Conservation (phyloP, 257 asterid genomes). For the Penstemon davidsonii region DNA sequence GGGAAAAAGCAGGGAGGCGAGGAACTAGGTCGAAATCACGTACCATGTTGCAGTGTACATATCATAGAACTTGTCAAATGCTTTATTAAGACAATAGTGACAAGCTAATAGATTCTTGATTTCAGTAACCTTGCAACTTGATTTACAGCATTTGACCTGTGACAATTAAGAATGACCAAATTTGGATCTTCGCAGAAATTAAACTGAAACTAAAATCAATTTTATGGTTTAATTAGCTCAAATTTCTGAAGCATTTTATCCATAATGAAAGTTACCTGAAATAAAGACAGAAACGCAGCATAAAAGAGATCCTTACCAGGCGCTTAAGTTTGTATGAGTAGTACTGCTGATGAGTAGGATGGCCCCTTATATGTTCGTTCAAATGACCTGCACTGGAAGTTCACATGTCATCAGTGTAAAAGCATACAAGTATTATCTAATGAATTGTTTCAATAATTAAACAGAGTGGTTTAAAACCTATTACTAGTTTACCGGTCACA, state of each 20-base stretch:
- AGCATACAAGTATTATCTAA: not conserved
- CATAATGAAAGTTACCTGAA: not conserved
- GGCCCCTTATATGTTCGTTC: constrained; percentile 53
- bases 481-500: constrained; percentile 67
- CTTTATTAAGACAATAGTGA: constrained; percentile 73
- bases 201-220: no score
- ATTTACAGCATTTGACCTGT: constrained; percentile 87
- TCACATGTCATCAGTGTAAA: constrained; percentile 25
- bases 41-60: constrained; percentile 85
- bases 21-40: constrained; percentile 26
- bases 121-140: constrained; percentile 70
- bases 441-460: not conserved
- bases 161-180: not conserved
- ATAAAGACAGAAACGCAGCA: not conserved
- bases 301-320: constrained; percentile 44
- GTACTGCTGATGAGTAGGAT: constrained; percentile 65
- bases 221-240: not conserved
- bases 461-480: not conserved
- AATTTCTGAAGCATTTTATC: not conserved
- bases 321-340: constrained; percentile 77
- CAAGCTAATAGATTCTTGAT: constrained; percentile 78
- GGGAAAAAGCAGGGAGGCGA: not conserved
- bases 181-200: no score
- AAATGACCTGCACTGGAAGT: constrained; percentile 82
- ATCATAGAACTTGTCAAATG: constrained; percentile 85